A percentile compares a stretch with the other conserved stretches of the same genome.
Evolutionary conservation across 768 basidiomycete genomes (phyloP).

Genomic region (Mycena pura): DNA sequence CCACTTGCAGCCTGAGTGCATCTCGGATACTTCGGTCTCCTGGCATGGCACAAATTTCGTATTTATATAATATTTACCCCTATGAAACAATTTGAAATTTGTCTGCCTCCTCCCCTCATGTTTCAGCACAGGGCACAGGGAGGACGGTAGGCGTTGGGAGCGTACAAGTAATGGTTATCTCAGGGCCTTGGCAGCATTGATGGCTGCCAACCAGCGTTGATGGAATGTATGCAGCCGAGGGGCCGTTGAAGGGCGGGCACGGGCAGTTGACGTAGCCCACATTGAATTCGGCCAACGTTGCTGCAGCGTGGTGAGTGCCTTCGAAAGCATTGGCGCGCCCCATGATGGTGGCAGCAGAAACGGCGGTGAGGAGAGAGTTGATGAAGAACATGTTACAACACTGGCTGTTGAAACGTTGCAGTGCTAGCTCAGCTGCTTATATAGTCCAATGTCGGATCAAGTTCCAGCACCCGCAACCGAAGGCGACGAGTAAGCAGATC

Average conservation of each 20-base stretch:
- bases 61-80: no score
- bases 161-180: conserved; percentile 6
- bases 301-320: neutral
- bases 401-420: neutral
- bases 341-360: neutral
- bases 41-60: no score
- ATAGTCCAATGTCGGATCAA: neutral
- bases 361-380: neutral
- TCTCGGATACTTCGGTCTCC: no score
- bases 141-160: neutral
- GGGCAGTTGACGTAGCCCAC: conserved; percentile 4
- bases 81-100: no score
- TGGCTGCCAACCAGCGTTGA: neutral
- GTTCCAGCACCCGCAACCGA: neutral
- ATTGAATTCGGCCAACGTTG: conserved; percentile 1
- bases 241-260: neutral
- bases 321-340: neutral
- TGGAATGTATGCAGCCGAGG: conserved; percentile 6
- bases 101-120: no score
- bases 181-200: neutral
- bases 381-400: neutral
- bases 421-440: neutral
- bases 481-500: neutral
- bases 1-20: no score
- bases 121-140: no score